These are phyloP conservation scores for Tripidium arundinaceum DNA, from an alignment of 202 grass and related monocot genomes.

Conservation along the genomic window DNA sequence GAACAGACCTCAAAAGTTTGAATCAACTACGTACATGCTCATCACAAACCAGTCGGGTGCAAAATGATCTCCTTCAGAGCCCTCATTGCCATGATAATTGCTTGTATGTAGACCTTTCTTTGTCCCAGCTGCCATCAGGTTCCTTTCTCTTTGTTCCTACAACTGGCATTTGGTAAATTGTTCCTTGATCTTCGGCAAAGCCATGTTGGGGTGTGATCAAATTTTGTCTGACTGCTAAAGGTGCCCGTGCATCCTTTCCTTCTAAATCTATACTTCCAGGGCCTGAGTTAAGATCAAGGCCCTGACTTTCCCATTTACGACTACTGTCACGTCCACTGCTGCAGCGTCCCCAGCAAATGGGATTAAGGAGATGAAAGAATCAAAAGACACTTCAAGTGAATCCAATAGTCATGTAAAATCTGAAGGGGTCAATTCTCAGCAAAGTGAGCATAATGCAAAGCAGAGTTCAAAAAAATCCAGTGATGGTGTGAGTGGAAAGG, in stretches of 20 bases:
- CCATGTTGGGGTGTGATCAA: slow-evolving; percentile 46
- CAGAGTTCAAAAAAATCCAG: slow-evolving; percentile 39
- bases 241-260: slow-evolving; percentile 58
- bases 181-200: slow-evolving; percentile 63
- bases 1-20: background rate
- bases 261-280: slow-evolving; percentile 67
- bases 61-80: background rate
- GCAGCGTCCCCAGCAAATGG: slow-evolving; percentile 1
- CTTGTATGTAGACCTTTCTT: slow-evolving; percentile 69
- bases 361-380: slow-evolving; percentile 24
- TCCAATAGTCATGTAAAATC: slow-evolving; percentile 28
- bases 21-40: slow-evolving; percentile 21
- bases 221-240: slow-evolving; percentile 62
- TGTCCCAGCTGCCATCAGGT: slow-evolving; percentile 78
- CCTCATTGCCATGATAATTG: slow-evolving; percentile 72
- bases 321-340: slow-evolving; percentile 56
- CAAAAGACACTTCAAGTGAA: slow-evolving; percentile 42
- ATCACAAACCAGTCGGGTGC: slow-evolving; percentile 27
- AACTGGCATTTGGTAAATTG: slow-evolving; percentile 62
- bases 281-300: slow-evolving; percentile 88
- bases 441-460: slow-evolving; percentile 30
- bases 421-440: slow-evolving; percentile 13
- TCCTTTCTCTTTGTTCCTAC: slow-evolving; percentile 84
- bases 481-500: no score
- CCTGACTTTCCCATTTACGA: slow-evolving; percentile 67